phyloP scores from a whole-genome alignment of 148 eudicot genomes.

The Diospyros lotus region DNA sequence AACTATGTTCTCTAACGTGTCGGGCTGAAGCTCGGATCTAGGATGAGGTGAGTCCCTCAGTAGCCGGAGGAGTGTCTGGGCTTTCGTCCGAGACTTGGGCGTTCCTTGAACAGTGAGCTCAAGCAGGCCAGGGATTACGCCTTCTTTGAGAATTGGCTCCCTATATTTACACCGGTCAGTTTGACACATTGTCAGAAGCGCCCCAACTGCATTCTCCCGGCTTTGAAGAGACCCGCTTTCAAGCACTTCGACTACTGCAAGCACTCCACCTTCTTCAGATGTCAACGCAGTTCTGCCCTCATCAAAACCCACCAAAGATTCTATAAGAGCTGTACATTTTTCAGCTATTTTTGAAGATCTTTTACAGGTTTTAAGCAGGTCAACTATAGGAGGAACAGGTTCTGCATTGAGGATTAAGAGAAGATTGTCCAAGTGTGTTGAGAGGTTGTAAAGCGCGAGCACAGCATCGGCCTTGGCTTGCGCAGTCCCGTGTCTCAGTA shows the following conservation, averaged over 20 bases:
- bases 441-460: slow-evolving; percentile 89
- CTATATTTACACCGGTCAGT: slow-evolving; percentile 64
- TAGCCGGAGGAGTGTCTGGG: slow-evolving; percentile 60
- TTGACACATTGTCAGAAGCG: slow-evolving; percentile 79
- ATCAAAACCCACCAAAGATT: slow-evolving; percentile 60
- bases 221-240: slow-evolving; percentile 80
- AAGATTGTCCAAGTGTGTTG: slow-evolving; percentile 56
- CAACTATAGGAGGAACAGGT: slow-evolving; percentile 56
- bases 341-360: slow-evolving; percentile 77
- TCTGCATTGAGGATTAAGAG: slow-evolving; percentile 46
- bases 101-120: slow-evolving; percentile 96
- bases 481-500: slow-evolving; percentile 47
- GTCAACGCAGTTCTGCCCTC: slow-evolving; percentile 57
- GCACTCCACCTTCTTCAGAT: slow-evolving; percentile 78
- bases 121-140: slow-evolving; percentile 90
- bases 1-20: slow-evolving; percentile 82
- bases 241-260: slow-evolving; percentile 82
- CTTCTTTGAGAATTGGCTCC: slow-evolving; percentile 82
- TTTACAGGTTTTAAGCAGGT: slow-evolving; percentile 64
- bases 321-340: slow-evolving; percentile 76
- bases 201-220: slow-evolving; percentile 86
- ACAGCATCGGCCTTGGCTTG: slow-evolving; percentile 82
- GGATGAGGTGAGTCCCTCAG: slow-evolving; percentile 79
- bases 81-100: slow-evolving; percentile 65
- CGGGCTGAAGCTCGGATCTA: slow-evolving; percentile 62